phyloP scores from a whole-genome alignment of 805 yeast species.

The Starmerella vaccinii region DNA sequence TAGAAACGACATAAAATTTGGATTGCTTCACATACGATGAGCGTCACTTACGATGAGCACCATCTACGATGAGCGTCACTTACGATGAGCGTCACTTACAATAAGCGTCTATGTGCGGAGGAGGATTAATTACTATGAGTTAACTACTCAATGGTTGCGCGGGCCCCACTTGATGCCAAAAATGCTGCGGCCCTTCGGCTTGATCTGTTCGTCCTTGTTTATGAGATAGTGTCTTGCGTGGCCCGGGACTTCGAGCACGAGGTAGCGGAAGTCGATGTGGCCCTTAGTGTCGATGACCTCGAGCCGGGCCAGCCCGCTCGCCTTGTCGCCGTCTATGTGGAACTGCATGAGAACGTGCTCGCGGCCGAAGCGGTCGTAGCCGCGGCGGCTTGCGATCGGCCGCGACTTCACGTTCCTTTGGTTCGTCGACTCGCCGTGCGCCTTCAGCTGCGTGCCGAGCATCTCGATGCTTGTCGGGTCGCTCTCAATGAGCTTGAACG shows the following conservation, averaged over 20 bases:
- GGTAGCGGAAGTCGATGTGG: constrained; percentile 54
- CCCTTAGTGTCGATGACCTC: constrained; percentile 53
- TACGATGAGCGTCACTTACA: too few relatives aligned
- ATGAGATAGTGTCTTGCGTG: constrained; percentile 57
- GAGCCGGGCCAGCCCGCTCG: constrained; percentile 60
- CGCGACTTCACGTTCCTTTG: constrained; percentile 84
- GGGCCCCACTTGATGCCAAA: constrained; percentile 85
- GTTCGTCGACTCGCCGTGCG: constrained; percentile 56
- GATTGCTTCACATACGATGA: too few relatives aligned
- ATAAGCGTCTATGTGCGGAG: too few relatives aligned
- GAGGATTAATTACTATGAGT: too few relatives aligned
- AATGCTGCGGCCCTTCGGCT: constrained; percentile 33
- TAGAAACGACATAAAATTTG: too few relatives aligned
- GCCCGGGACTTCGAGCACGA: constrained; percentile 69
- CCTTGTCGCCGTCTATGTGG: constrained; percentile 63
- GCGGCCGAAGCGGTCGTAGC: constrained; percentile 59
- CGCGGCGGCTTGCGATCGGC: constrained; percentile 58
- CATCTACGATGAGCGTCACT: too few relatives aligned
- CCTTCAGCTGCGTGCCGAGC: constrained; percentile 58
- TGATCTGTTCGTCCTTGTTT: constrained; percentile 38
- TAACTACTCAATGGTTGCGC: neutral
- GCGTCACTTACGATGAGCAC: too few relatives aligned
- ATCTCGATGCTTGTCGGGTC: constrained; percentile 50
- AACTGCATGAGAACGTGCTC: constrained; percentile 78
- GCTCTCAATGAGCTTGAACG: constrained; percentile 64